A percentile compares a stretch with the other conserved stretches of the same genome.
These are phyloP conservation scores for Didymella sp. DNA, from an alignment of 2,329 filamentous ascomycete species.

Conservation along the genomic window DNA sequence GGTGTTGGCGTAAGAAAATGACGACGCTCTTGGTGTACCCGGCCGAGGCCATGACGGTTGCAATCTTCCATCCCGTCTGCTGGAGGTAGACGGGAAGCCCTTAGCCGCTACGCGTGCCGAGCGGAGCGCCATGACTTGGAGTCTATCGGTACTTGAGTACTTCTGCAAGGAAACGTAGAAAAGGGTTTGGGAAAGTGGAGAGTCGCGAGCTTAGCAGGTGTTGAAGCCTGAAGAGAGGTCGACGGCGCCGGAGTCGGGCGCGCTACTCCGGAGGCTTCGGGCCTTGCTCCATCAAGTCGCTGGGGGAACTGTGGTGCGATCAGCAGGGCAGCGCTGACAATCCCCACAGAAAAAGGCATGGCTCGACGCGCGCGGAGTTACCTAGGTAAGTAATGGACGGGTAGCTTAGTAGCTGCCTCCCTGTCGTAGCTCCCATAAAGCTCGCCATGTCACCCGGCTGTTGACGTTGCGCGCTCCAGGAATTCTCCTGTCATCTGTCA, in stretches of 20 bases:
- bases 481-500: constrained; percentile 21
- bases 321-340: constrained; percentile 29
- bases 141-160: constrained; percentile 4
- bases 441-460: constrained; percentile 24
- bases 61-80: constrained; percentile 9
- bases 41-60: constrained; percentile 15
- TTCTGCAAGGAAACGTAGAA: constrained; percentile 15
- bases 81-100: constrained; percentile 21
- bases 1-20: constrained; percentile 32
- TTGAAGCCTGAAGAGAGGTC: constrained; percentile 11
- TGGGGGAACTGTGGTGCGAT: constrained; percentile 27
- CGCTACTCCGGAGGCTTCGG: constrained; percentile 25
- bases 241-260: constrained; percentile 8
- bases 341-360: constrained; percentile 25
- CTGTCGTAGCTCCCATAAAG: constrained; percentile 26
- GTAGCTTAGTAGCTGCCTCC: constrained; percentile 22
- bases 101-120: constrained; percentile 6
- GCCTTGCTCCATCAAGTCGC: constrained; percentile 26
- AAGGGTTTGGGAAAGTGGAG: constrained; percentile 16
- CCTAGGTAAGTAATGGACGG: no score
- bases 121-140: constrained; percentile 6
- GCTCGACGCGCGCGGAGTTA: constrained; percentile 23
- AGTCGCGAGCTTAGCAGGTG: constrained; percentile 10
- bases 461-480: constrained; percentile 23
- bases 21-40: constrained; percentile 30